Base-by-base conservation (phyloP, 1,139 yeast species). In the Zygosaccharomyces pseudobailii region DNA sequence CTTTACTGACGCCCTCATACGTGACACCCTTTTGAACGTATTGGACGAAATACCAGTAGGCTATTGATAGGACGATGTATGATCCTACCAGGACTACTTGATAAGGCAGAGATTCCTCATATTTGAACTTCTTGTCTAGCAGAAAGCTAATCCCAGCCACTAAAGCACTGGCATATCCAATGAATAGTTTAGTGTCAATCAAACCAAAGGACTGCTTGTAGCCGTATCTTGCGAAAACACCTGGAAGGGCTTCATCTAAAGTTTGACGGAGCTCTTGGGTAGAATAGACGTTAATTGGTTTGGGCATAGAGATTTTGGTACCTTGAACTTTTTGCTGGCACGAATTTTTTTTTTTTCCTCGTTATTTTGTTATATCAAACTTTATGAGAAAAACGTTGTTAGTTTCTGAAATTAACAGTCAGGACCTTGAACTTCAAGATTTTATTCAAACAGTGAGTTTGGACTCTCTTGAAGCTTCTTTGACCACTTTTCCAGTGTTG, bases 81-180 rank as follows among this genome's bases (percentile, higher is more conserved):
- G 63, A 36, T 1, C 52, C 65, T 2, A 84, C 77, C 3, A 79
- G 73, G 7, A 76, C 55, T 56, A 70, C 66, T 24, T 78, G 75
- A 45, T 69, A 68, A 20, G 55, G 46, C 40, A 70, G 61, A 3
- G 72, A 72, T 4, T 70, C 70, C 6, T 63, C 59, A 55, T 75
- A 74, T 52, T 80, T 71, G 50, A 72, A 71, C 54, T 79, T 78
- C 67, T 84, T 84, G 64, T 90, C 97, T 37, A 80, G 64, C 49
- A 74, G 72, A 61, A 78, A 88, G 48, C 88, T 77, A 5, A 71
- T 64, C 1, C 77, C 96, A 2, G 95, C 87, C 17, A 83, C 69
- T 1, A 72, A 68, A 7, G 86, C 90, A 3, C 88, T 79, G 9
- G 74, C 55, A 57, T 80, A 82, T 0, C 96, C 96, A 38, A 89